Evolutionary conservation across 176 grass and related monocot species (phyloP).

Genomic region (Dactylis glomerata): DNA sequence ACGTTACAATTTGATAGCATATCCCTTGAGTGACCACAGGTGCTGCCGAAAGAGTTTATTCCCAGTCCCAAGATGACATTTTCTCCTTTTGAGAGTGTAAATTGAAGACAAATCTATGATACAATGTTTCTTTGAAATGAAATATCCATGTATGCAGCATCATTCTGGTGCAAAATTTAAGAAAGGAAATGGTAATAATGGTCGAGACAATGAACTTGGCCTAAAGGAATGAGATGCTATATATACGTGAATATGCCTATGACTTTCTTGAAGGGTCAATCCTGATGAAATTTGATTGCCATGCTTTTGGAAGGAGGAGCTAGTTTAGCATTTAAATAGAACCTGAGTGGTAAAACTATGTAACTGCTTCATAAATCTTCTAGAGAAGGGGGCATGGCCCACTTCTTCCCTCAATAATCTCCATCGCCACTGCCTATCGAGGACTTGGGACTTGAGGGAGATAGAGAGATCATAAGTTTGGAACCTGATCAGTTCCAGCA

Average conservation of each 20-base stretch:
- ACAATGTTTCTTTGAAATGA: neutral
- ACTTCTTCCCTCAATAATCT: neutral
- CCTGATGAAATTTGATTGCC: neutral
- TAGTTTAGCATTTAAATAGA: neutral
- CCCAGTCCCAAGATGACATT: constrained; percentile 21
- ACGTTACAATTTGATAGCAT: constrained; percentile 3
- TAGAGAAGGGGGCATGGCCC: neutral
- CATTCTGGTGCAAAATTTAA: neutral
- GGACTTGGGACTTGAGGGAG: neutral
- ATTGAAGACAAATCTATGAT: too few relatives aligned
- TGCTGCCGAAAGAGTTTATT: constrained; percentile 14
- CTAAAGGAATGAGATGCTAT: constrained; percentile 34
- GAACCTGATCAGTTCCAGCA: constrained; percentile 48
- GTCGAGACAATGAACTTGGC: constrained; percentile 12
- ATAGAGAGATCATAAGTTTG: constrained; percentile 38
- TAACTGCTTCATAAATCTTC: neutral
- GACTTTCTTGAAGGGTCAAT: neutral
- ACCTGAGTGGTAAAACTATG: neutral
- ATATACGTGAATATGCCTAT: constrained; percentile 22
- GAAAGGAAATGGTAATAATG: neutral
- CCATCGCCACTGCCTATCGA: neutral
- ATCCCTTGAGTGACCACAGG: neutral
- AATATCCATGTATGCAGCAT: constrained; percentile 4
- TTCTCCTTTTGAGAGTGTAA: neutral
- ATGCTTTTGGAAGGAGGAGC: neutral